Evolutionary conservation across 2,329 filamentous ascomycete species (phyloP), one percentile per base, ranked within the genome.

Genomic region (Fusarium sp.): DNA sequence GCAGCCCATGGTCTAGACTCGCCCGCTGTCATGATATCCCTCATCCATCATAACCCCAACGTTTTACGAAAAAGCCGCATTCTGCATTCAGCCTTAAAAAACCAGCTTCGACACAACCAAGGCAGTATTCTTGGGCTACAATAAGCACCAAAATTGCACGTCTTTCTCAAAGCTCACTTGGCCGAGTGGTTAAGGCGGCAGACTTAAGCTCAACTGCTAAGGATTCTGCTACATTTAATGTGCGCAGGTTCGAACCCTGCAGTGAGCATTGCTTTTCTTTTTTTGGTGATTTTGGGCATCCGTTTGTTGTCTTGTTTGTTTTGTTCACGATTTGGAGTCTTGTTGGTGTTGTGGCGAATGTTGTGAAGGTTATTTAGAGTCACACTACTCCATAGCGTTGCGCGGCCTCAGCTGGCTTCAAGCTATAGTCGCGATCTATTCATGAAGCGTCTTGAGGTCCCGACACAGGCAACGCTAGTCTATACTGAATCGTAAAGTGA

Each of bases 131-230:
- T 38, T 52, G 0, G 3, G 0, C 12, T 8, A 13, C 38, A 2
- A 13, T n/a, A 27, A 12, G 7, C 3, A 2, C n/a, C 7, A 0
- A n/a, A 15, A 55, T 26, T 17, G 33, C 13, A 46, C 17, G 52
- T 15, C 52, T 55, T 55, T 46, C 32, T 52, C 30, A 55, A 55
- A 55, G 52, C 52, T 55, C 52, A 55, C 52, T 55, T 66, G 52
- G 60, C 52, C 63, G 62, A 66, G 61, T 64, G 61, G 61, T 64
- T 64, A 64, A 63, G 61, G 61, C 61, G 61, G 61, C 59, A 64
- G 61, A 55, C 48, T 64, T 64, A 64, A 64, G 61, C 50, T 38
- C 20, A 10, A 6, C 37, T 63, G 32, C 58, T 64, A 14, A 41
- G 41, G 44, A 41, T 54, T 63, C 58, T 64, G 59, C 61, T 64